Percentiles rank a stretch among this genome's conserved stretches.
Evolutionary conservation across 2,329 filamentous ascomycete species (phyloP).

Genomic region (Pseudogymnoascus sp.): DNA sequence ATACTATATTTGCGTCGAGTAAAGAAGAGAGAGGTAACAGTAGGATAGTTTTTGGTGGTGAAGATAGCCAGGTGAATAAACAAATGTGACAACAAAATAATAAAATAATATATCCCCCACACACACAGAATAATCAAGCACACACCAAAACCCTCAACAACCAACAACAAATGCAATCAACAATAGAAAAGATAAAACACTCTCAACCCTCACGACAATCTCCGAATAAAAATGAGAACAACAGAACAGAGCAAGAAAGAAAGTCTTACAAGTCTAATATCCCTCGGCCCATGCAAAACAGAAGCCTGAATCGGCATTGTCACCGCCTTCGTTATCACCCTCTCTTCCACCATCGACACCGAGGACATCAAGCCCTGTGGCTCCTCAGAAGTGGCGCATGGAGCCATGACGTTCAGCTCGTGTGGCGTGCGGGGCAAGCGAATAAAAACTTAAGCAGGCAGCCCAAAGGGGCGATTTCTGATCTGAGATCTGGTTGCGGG

Average conservation of each 20-base stretch:
- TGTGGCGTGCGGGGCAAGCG: neutral
- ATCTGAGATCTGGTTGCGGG: constrained; percentile 1
- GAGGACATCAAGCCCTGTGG: constrained; percentile 31
- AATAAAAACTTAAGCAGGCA: neutral
- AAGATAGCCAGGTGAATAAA: constrained; percentile 49
- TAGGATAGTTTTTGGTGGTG: constrained; percentile 55
- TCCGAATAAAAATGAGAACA: neutral
- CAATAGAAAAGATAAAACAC: neutral
- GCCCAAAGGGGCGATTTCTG: constrained; percentile 6
- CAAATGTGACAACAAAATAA: neutral
- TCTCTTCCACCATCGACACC: constrained; percentile 21
- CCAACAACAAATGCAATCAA: neutral
- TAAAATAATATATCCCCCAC: constrained; percentile 33
- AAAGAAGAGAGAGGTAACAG: constrained; percentile 41
- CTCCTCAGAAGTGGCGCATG: constrained; percentile 5
- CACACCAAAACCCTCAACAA: neutral
- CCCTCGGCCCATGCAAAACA: constrained; percentile 49
- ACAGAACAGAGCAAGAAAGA: neutral
- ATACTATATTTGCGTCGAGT: neutral
- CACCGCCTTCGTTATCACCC: neutral
- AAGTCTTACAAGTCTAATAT: constrained; percentile 47
- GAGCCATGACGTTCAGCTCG: neutral
- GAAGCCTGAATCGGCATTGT: constrained; percentile 40
- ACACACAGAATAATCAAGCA: constrained; percentile 51
- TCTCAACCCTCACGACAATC: neutral